phyloP scores from a whole-genome alignment of 192 early-diverging fungal genomes.

The Chytriomyces sp. region DNA sequence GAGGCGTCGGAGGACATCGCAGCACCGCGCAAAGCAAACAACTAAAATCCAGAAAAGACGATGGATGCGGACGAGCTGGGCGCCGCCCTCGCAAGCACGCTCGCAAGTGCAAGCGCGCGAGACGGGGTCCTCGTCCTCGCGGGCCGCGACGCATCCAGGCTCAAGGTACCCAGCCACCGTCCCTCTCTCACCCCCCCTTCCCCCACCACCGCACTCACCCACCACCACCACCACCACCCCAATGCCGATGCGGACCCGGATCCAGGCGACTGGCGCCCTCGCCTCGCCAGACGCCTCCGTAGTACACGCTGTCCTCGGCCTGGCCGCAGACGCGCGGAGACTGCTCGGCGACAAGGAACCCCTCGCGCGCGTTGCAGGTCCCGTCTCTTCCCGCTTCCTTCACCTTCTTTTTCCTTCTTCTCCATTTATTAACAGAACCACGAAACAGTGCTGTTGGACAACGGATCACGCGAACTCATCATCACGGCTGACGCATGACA shows the following conservation, averaged over 20 bases:
- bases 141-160: neutral
- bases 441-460: neutral
- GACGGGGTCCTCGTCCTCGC: neutral
- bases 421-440: neutral
- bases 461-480: neutral
- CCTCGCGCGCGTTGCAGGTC: neutral
- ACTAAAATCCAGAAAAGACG: neutral
- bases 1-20: neutral
- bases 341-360: neutral
- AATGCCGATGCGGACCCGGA: too few relatives aligned
- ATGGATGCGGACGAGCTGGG: neutral
- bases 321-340: neutral
- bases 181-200: too few relatives aligned
- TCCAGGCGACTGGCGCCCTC: neutral
- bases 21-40: neutral
- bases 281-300: neutral
- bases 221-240: too few relatives aligned
- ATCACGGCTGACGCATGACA: neutral
- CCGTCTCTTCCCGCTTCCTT: neutral
- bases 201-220: too few relatives aligned
- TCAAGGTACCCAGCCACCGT: too few relatives aligned
- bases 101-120: neutral
- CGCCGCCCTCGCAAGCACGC: neutral
- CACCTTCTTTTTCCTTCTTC: neutral
- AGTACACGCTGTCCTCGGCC: neutral